Conservation (phyloP, 805 yeast species). For the Ascoidea asiatica region DNA sequence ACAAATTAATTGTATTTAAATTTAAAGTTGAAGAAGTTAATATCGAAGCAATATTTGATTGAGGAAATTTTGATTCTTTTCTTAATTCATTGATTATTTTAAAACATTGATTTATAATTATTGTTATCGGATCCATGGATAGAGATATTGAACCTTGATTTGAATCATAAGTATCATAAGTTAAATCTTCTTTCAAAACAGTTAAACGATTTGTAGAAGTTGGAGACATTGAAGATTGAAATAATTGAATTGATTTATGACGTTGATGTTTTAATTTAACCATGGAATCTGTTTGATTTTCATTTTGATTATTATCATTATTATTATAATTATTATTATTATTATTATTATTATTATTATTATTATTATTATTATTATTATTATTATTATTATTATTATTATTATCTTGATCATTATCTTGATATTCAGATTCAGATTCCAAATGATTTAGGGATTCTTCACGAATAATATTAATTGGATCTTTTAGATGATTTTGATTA, state of each 20-base stretch:
- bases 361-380: too few species aligned
- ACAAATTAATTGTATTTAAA: slow-evolving; percentile 32
- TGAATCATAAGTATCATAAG: too few species aligned
- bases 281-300: background rate
- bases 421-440: too few species aligned
- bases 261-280: background rate
- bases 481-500: too few species aligned
- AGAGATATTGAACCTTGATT: slow-evolving; percentile 2
- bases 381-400: too few species aligned
- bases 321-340: too few species aligned
- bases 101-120: slow-evolving; percentile 82
- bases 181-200: too few species aligned
- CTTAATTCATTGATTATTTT: slow-evolving; percentile 82
- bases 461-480: too few species aligned
- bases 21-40: slow-evolving; percentile 31
- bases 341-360: too few species aligned
- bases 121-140: slow-evolving; percentile 63
- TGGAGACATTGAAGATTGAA: slow-evolving; percentile 17
- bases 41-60: slow-evolving; percentile 75
- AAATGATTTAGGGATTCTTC: too few species aligned
- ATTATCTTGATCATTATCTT: slow-evolving; percentile 5
- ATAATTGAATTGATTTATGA: background rate
- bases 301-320: too few species aligned
- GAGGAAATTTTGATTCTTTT: slow-evolving; percentile 64
- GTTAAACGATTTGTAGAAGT: slow-evolving; percentile 21